phyloP scores from a whole-genome alignment of 1,284 basidiomycete species.

The Dichomitus squalens region DNA sequence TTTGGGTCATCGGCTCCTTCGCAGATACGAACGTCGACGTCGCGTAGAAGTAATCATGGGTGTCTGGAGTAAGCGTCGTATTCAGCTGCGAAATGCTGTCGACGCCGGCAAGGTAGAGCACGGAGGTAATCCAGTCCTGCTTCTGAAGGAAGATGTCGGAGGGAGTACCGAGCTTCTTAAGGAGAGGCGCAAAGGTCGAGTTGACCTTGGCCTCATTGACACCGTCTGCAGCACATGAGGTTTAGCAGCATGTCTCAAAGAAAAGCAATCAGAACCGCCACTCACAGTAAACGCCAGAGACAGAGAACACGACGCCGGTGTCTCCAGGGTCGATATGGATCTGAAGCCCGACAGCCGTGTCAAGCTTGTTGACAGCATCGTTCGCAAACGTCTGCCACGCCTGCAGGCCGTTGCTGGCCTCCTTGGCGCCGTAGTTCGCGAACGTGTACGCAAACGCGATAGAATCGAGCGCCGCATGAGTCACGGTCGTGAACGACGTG shows the following conservation, averaged over 20 bases:
- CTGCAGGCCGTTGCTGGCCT: slow-evolving; percentile 9
- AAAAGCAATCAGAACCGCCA: neutral
- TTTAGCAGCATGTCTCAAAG: too few species aligned
- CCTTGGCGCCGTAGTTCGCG: slow-evolving; percentile 1
- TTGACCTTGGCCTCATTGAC: slow-evolving; percentile 12
- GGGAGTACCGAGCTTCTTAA: slow-evolving; percentile 5
- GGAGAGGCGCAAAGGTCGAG: slow-evolving; percentile 10
- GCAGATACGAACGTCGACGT: slow-evolving; percentile 12
- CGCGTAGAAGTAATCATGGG: slow-evolving; percentile 10
- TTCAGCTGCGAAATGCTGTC: slow-evolving; percentile 1
- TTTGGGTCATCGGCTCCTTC: neutral
- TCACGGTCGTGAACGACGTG: slow-evolving; percentile 34
- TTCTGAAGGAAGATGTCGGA: neutral
- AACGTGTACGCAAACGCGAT: slow-evolving; percentile 12
- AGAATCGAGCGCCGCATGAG: slow-evolving; percentile 3
- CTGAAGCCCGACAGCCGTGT: slow-evolving; percentile 5
- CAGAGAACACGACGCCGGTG: slow-evolving; percentile 1
- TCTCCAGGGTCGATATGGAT: slow-evolving; percentile 1
- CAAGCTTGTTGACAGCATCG: slow-evolving; percentile 3
- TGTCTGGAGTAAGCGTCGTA: slow-evolving; percentile 4
- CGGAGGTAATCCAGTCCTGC: slow-evolving; percentile 12
- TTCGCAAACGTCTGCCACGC: slow-evolving; percentile 12
- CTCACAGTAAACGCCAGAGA: slow-evolving; percentile 11
- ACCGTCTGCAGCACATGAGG: neutral
- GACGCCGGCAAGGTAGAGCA: slow-evolving; percentile 8